Evolutionary conservation across 345 rosid species (phyloP).

Genomic region (Psidium guajava): DNA sequence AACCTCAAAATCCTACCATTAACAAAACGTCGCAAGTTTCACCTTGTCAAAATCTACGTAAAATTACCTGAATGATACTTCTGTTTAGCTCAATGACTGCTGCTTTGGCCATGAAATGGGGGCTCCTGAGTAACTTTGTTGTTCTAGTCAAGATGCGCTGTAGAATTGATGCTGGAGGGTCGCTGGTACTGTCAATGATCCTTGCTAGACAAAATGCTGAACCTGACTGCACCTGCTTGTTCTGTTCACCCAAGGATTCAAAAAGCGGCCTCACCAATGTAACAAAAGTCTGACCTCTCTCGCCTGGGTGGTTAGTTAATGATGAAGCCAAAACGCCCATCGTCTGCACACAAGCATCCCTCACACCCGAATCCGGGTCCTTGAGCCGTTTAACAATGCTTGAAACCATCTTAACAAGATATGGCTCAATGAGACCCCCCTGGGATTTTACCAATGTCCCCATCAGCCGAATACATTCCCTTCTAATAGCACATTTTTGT

Average conservation of each 20-base stretch:
- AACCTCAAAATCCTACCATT: background rate
- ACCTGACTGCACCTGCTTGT: slow-evolving; percentile 76
- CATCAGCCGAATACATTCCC: slow-evolving; percentile 64
- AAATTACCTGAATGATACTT: slow-evolving; percentile 60
- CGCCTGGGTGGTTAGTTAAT: slow-evolving; percentile 27
- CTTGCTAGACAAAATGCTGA: slow-evolving; percentile 82
- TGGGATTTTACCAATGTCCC: slow-evolving; percentile 52
- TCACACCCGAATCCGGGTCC: slow-evolving; percentile 74
- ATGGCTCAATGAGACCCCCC: slow-evolving; percentile 30
- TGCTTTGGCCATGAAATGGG: slow-evolving; percentile 82
- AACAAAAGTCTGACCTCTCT: slow-evolving; percentile 39
- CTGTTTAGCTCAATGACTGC: slow-evolving; percentile 69
- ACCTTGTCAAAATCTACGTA: background rate
- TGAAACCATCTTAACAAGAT: slow-evolving; percentile 59
- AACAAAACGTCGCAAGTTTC: background rate
- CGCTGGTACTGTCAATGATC: slow-evolving; percentile 46
- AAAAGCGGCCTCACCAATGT: slow-evolving; percentile 65
- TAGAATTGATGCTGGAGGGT: slow-evolving; percentile 58
- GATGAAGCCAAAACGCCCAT: slow-evolving; percentile 62
- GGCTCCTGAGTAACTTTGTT: slow-evolving; percentile 62
- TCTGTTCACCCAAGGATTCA: slow-evolving; percentile 92
- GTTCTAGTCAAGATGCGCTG: slow-evolving; percentile 69
- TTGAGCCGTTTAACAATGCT: slow-evolving; percentile 79
- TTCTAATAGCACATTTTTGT: slow-evolving; percentile 55
- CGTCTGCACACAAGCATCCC: slow-evolving; percentile 82